These are phyloP conservation scores for Pleoardoris graminearum DNA, from an alignment of 2,329 filamentous ascomycete genomes.

Conservation along the genomic window DNA sequence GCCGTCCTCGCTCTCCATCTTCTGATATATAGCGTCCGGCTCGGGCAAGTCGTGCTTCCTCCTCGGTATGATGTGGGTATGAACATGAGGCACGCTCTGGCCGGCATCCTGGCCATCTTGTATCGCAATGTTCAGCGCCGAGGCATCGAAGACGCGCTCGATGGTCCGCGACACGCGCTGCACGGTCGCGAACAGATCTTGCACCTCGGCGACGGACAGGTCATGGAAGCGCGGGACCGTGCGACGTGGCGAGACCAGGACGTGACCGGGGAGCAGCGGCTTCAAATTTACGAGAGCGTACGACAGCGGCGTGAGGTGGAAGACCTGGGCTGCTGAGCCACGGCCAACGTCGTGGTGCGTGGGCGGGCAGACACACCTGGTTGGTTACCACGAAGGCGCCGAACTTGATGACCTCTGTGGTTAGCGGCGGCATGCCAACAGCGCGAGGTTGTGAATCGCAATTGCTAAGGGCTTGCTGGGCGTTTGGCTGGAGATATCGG, in stretches of 20 bases:
- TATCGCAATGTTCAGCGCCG: slow-evolving; percentile 90
- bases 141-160: slow-evolving; percentile 62
- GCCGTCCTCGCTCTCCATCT: slow-evolving; percentile 82
- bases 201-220: slow-evolving; percentile 71
- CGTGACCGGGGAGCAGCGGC: slow-evolving; percentile 88
- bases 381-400: slow-evolving; percentile 50
- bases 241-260: slow-evolving; percentile 79
- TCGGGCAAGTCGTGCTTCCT: slow-evolving; percentile 61
- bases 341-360: slow-evolving; percentile 6
- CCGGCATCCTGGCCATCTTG: slow-evolving; percentile 90
- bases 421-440: slow-evolving; percentile 42
- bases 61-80: slow-evolving; percentile 88
- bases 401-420: slow-evolving; percentile 48
- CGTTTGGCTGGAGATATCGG: slow-evolving; percentile 4
- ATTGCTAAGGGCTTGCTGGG: background rate
- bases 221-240: slow-evolving; percentile 73
- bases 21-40: slow-evolving; percentile 77
- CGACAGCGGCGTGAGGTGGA: slow-evolving; percentile 75
- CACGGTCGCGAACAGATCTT: slow-evolving; percentile 85
- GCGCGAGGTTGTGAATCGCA: background rate
- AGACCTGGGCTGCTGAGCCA: slow-evolving; percentile 64
- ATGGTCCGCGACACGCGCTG: slow-evolving; percentile 81
- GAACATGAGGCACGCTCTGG: slow-evolving; percentile 91
- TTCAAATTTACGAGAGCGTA: slow-evolving; percentile 96
- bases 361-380: slow-evolving; percentile 40